Percentiles rank a stretch among this genome's conserved stretches.
Evolutionary conservation across 2,329 filamentous ascomycete genomes (phyloP).

Genomic region (Myriosclerotinia duriaeana): DNA sequence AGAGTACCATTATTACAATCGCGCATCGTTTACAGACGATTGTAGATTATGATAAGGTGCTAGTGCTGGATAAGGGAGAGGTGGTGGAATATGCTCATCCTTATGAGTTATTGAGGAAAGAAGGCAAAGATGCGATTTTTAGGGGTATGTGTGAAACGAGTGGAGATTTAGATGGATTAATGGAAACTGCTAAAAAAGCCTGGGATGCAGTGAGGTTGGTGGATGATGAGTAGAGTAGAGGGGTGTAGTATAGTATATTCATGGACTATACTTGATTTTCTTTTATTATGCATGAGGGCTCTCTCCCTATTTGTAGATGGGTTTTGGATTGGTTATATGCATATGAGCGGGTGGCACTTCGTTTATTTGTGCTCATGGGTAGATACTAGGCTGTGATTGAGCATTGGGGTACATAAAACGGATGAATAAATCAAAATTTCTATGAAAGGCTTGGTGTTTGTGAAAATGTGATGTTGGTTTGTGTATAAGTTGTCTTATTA

Average conservation of each 20-base stretch:
- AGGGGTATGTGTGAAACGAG: slow-evolving; percentile 68
- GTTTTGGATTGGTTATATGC: slow-evolving; percentile 6
- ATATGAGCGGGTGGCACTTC: not conserved
- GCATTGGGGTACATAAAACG: not conserved
- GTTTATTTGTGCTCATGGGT: not conserved
- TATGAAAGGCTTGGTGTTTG: not conserved
- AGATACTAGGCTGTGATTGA: not conserved
- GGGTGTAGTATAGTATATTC: not conserved
- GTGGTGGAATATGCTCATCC: slow-evolving; percentile 92
- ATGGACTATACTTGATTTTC: not conserved
- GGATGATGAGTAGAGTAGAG: slow-evolving; percentile 38
- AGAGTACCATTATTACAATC: slow-evolving; percentile 93
- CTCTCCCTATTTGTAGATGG: slow-evolving; percentile 6
- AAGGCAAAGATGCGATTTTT: slow-evolving; percentile 54
- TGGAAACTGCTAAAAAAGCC: slow-evolving; percentile 53
- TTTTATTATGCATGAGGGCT: not conserved
- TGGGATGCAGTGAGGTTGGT: slow-evolving; percentile 46
- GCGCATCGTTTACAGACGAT: slow-evolving; percentile 95
- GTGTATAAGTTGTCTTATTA: not conserved
- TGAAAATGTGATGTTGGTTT: not conserved
- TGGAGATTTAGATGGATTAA: slow-evolving; percentile 59
- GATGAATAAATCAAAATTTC: not conserved
- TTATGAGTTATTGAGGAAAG: slow-evolving; percentile 71
- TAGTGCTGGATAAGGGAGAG: slow-evolving; percentile 85
- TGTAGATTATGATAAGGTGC: slow-evolving; percentile 95